Conservation (phyloP, 2,329 filamentous ascomycete species). For the Aspergillus sp. region DNA sequence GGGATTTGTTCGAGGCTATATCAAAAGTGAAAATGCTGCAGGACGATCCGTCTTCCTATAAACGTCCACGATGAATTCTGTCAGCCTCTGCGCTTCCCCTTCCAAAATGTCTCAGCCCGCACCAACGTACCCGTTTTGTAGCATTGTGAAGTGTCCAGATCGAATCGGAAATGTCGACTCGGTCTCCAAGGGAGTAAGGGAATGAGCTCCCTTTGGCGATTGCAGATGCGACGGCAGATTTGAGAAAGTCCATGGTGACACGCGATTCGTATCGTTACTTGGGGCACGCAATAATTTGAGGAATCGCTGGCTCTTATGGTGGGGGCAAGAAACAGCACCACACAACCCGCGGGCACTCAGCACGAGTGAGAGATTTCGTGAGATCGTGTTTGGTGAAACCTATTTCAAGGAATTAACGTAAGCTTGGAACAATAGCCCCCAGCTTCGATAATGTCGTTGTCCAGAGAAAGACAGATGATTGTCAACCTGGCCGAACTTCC, state of each 20-base stretch:
- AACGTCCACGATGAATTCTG: not conserved
- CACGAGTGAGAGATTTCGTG: too few relatives aligned
- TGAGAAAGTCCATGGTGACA: constrained; percentile 83
- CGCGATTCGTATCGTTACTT: not conserved
- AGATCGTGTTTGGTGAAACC: too few relatives aligned
- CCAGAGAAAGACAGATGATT: too few relatives aligned
- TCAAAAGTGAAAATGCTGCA: constrained; percentile 99
- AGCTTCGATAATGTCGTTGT: too few relatives aligned
- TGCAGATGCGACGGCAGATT: constrained; percentile 93
- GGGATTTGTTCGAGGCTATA: constrained; percentile 70
- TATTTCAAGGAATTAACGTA: too few relatives aligned
- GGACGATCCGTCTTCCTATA: constrained; percentile 82
- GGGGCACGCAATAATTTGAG: too few relatives aligned
- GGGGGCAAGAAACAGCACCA: too few relatives aligned
- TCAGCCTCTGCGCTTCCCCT: not conserved
- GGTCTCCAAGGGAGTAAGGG: constrained; percentile 87
- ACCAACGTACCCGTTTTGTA: constrained; percentile 68
- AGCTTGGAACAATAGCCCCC: too few relatives aligned
- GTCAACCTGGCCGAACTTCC: too few relatives aligned
- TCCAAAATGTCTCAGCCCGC: not conserved
- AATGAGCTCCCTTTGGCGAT: constrained; percentile 93
- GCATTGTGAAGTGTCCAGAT: constrained; percentile 97
- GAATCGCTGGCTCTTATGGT: too few relatives aligned
- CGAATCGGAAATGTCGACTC: constrained; percentile 85
- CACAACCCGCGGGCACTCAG: too few relatives aligned